Base-by-base conservation (phyloP, 2,329 filamentous ascomycete genomes). In the Rachicladosporium sp. region DNA sequence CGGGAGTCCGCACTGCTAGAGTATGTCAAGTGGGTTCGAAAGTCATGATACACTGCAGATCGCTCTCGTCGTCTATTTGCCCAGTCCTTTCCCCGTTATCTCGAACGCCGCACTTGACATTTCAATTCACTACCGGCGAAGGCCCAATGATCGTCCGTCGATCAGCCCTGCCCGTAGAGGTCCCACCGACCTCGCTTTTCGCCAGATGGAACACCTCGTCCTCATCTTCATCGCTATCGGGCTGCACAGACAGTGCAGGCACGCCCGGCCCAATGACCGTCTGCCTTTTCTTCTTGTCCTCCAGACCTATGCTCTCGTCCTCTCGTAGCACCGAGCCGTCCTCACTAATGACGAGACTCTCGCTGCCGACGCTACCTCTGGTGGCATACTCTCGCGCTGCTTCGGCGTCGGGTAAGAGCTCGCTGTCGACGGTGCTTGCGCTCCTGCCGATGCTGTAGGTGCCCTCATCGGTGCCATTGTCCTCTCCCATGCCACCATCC, bases 391-490 rank as follows among this genome's bases (percentile, higher is more conserved):
- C 46, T 13, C 42, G 36, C 11, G 50, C 50, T 11, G 48, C 53
- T 36, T 50, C 46, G n/a, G 46, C 53, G 38, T 54, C 53, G 33
- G 33, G 34, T 4, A 41, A 41, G 4, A 27, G 23, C 7, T 27
- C 23, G 13, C 39, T 41, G 11, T 41, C 39, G 4, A 13, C 31
- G 4, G 34, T 33, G 6, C 39, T 37, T 7, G 23, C 29, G 13
- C 31, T 36, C 10, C 21, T 30, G 21, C 30, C 30, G 10, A 31
- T 30, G 21, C 30, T 33, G 6, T 23, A 31, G 10, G 39, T 49
- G 40, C 31, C 46, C 45, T 40, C 52, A 46, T 40, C 44, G 40
- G 43, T 43, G 45, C 46, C 47, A n/a, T 45, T 43, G 32, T 49
- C 47, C 7, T 10, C 35, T 2, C 21, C 42, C 23, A 27, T 27